Evolutionary conservation across 768 basidiomycete species (phyloP), one percentile per base, ranked within the genome.

Genomic region (Suillus subaureus): DNA sequence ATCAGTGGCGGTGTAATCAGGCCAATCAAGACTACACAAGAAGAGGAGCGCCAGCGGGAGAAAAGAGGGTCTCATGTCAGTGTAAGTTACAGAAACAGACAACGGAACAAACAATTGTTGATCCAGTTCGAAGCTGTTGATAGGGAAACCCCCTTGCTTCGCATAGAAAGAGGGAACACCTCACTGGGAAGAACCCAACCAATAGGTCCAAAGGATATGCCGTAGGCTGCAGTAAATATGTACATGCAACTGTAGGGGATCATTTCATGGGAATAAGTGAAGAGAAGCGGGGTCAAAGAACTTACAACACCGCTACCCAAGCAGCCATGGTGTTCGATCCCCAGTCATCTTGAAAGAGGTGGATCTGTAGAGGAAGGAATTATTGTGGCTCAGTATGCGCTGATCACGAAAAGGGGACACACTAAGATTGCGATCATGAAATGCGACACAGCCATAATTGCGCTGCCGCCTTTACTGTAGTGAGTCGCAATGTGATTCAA

Each of bases 71-170:
- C 11, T 31, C 3, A 42, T 42, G 58, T 60, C 40, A 60, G 58
- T 31, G 26, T 23, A 4, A 11, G 16, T 62, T 45, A 31, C 23
- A 23, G 12, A 47, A 35, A 63, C 9, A 55, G 63, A 39, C 4
- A 40, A 42, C 0, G 26, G 62, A 16, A 75, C 83, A 2, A 60
- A 89, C 89, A 94, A 65, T 94, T 94, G 71, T 94, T 94, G 31
- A 85, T 70, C 93, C 93, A 94, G 69, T 92, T 92, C n/a, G 90
- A 91, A 3, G 92, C 90, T 2, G 93, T 94, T 23, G 92, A 88
- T 26, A 96, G 71, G 28, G 93, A 87, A 6, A 95, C 93, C 57
- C 94, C 94, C 72, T 89, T 89, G 69, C 91, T 89, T 67, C 93
- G 82, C 78, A 92, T 83, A 3, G 91, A 89, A 0, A 92, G 79